A percentile compares a stretch with the other conserved stretches of the same genome.
Conservation (phyloP, 2,329 filamentous ascomycete species). For the Pyrenophora seminiperda region DNA sequence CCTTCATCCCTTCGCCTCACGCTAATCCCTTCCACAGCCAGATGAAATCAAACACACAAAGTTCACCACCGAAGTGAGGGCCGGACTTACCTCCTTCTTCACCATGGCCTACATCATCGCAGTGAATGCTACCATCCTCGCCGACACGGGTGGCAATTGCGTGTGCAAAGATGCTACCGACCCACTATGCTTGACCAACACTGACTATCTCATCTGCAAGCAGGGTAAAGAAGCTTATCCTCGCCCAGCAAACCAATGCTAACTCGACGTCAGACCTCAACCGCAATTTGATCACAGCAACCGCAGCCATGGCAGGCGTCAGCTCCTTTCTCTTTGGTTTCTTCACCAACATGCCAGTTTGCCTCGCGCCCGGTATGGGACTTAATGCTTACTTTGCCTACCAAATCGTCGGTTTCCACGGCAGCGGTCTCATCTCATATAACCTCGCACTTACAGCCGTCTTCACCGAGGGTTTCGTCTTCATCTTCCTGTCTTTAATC, state of each 20-base stretch:
- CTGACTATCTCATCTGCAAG: constrained; percentile 66
- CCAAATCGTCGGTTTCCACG: constrained; percentile 77
- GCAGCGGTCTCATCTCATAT: constrained; percentile 74
- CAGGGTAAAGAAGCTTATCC: constrained; percentile 29
- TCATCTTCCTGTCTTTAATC: constrained; percentile 76
- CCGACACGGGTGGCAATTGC: constrained; percentile 74
- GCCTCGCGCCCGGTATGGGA: constrained; percentile 49
- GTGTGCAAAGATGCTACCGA: constrained; percentile 61
- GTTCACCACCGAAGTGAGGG: constrained; percentile 83
- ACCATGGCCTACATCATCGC: constrained; percentile 52
- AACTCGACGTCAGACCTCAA: constrained; percentile 57
- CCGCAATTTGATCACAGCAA: constrained; percentile 81
- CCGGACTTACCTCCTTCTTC: constrained; percentile 73
- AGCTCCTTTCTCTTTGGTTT: constrained; percentile 80
- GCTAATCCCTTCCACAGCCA: constrained; percentile 54
- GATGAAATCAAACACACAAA: constrained; percentile 74
- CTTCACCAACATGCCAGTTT: constrained; percentile 71
- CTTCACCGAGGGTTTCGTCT: constrained; percentile 86
- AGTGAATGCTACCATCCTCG: constrained; percentile 45
- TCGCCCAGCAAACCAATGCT: background rate
- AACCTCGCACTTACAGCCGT: constrained; percentile 79
- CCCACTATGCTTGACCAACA: constrained; percentile 61
- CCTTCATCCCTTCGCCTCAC: background rate
- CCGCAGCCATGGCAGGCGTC: constrained; percentile 78
- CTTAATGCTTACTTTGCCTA: constrained; percentile 89